Evolutionary conservation across 1,139 yeast genomes (phyloP), one percentile per base, ranked within the genome.

Genomic region (Blastobotrys malaysiensis): DNA sequence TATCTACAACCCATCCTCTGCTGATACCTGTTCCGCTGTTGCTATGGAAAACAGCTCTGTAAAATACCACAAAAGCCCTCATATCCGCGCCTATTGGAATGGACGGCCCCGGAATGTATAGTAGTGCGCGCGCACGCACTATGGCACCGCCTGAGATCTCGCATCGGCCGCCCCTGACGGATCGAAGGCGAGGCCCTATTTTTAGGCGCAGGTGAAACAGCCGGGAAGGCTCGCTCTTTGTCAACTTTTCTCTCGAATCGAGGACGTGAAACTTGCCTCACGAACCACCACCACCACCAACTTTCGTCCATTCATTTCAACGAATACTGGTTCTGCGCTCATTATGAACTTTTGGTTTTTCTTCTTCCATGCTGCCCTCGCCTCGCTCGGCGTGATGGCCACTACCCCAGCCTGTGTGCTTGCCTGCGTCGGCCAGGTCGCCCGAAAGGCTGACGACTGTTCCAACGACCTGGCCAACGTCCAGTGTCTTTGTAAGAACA

Each of bases 371-470:
- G 18, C 43, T 13, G 43, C 27, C 9, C 20, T 44, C 27, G 43
- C 47, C 36, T 46, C 51, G 16, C 39, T 36, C 26, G 27, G 31
- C 22, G 9, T 44, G 18, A 81, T 77, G 46, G 71, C 79, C 51
- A 95, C 95, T 56, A 77, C 93, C 18, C 72, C 72, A 22, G 96
- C 96, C 46, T 89, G 96, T 77, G 76, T 89, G 63, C 77, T 89
- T 69, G 95, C 96, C 49, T 89, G 96, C 80, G 93, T 87, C 57
- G 78, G 87, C 54, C 78, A 82, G 65, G 90, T 86, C 53, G 77
- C 81, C 63, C 79, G 78, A 68, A 52, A 53, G 55, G 63, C 69
- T 16, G 39, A 31, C 39, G 75, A 80, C 50, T 65, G 74, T 47
- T 85, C 91, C 71, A 63, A 73, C 56, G 76, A 83, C 55, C 73